Conservation (phyloP, 495 filamentous ascomycete species). For the Trichoderma virens region DNA sequence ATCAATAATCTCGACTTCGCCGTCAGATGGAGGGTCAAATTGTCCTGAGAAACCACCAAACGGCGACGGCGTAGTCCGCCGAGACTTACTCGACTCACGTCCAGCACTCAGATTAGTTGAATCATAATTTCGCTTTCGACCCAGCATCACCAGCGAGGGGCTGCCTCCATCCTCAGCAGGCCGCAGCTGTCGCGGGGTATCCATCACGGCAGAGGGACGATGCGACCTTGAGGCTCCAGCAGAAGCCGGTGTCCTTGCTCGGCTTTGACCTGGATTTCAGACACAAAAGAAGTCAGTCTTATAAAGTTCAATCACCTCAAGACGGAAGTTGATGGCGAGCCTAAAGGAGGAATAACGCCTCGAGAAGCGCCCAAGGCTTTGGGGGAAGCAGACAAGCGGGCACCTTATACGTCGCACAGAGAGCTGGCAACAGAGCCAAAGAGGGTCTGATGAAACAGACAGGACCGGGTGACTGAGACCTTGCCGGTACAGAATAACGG, state of each 20-base stretch:
- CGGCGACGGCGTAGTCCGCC: constrained; percentile 23
- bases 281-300: background rate
- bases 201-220: constrained; percentile 8
- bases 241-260: background rate
- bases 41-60: background rate
- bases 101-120: constrained; percentile 17
- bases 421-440: background rate
- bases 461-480: background rate
- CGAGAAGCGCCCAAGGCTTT: background rate
- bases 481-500: background rate
- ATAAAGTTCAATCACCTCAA: background rate
- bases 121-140: constrained; percentile 30
- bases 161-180: background rate
- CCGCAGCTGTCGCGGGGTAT: constrained; percentile 12
- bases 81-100: constrained; percentile 22
- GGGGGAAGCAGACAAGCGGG: background rate
- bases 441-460: background rate
- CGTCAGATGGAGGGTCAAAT: constrained; percentile 3
- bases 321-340: background rate
- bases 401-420: background rate
- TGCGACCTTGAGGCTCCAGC: background rate
- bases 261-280: background rate
- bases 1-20: constrained; percentile 18
- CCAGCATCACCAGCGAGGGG: constrained; percentile 6
- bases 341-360: background rate